phyloP scores from a whole-genome alignment of 2,329 filamentous ascomycete species.

The Aspergillus sp. region DNA sequence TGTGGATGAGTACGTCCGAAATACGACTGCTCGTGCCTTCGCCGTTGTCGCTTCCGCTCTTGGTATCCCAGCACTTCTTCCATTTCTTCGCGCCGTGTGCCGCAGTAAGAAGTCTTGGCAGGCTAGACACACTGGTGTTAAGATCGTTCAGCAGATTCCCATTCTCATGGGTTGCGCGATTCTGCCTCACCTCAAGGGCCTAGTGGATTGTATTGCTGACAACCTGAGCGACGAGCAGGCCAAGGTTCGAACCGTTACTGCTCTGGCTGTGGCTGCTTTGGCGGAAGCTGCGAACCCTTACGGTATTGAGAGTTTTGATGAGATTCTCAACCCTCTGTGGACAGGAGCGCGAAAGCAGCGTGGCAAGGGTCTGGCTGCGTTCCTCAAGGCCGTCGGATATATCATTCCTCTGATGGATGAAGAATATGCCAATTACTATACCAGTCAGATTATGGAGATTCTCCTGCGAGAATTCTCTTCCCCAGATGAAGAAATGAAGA shows the following conservation, averaged over 20 bases:
- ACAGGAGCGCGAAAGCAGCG: constrained; percentile 92
- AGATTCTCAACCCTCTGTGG: constrained; percentile 95
- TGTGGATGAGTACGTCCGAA: constrained; percentile 94
- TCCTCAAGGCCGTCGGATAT: constrained; percentile 93
- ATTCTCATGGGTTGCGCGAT: constrained; percentile 98
- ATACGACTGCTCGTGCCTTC: constrained; percentile 93
- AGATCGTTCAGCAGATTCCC: constrained; percentile 97
- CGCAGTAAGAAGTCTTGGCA: constrained; percentile 99
- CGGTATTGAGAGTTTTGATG: constrained; percentile 97
- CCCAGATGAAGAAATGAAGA: constrained; percentile 99
- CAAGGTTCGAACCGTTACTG: constrained; percentile 93
- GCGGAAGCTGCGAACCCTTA: constrained; percentile 96
- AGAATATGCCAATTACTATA: constrained; percentile 99
- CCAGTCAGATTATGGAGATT: constrained; percentile 97
- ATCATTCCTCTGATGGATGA: constrained; percentile 99
- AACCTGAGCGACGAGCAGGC: constrained; percentile 97
- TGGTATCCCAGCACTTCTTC: constrained; percentile 87
- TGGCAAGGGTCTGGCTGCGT: constrained; percentile 90
- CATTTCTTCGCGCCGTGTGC: constrained; percentile 91
- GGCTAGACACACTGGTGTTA: constrained; percentile 92
- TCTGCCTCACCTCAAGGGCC: constrained; percentile 84
- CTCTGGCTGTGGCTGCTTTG: constrained; percentile 85
- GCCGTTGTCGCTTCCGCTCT: constrained; percentile 94
- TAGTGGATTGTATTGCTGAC: constrained; percentile 92
- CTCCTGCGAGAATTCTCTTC: constrained; percentile 91